These are phyloP conservation scores for Echium plantagineum DNA, from an alignment of 257 asterid genomes.

Conservation along the genomic window DNA sequence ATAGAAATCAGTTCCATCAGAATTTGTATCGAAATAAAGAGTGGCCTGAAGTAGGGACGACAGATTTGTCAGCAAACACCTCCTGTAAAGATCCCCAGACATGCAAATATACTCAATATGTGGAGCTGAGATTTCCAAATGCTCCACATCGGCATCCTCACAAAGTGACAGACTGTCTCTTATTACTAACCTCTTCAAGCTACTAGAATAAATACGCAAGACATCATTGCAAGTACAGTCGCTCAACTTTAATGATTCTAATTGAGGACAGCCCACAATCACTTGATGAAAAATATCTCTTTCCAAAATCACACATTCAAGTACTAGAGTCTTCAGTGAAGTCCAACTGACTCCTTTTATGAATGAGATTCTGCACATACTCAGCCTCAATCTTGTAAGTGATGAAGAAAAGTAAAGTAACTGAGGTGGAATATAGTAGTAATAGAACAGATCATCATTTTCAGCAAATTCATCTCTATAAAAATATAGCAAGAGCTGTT, in stretches of 20 bases:
- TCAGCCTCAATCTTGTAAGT: not conserved
- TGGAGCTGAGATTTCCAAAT: conserved; percentile 7
- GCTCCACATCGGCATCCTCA: not conserved
- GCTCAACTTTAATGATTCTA: not conserved
- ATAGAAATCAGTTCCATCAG: not conserved
- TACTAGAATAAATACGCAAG: not conserved
- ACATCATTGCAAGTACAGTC: not conserved
- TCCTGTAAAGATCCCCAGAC: conserved; percentile 4
- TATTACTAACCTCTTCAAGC: conserved; percentile 4
- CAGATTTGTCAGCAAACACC: conserved; percentile 1
- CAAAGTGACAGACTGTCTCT: no score
- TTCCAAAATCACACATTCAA: not conserved
- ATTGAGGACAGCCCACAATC: conserved; percentile 6
- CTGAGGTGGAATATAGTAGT: conserved; percentile 1
- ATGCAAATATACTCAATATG: conserved; percentile 1
- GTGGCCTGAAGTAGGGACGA: conserved; percentile 4
- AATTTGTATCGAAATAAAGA: not conserved
- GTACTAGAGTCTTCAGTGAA: conserved; percentile 6
- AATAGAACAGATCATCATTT: not conserved
- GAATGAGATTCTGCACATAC: not conserved
- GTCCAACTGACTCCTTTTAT: conserved; percentile 3
- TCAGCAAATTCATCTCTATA: no score
- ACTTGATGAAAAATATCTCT: not conserved
- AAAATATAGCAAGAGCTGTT: conserved; percentile 5
- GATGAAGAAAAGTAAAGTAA: not conserved